Base-by-base conservation (phyloP, 495 filamentous ascomycete species). In the Talaromyces ruber region DNA sequence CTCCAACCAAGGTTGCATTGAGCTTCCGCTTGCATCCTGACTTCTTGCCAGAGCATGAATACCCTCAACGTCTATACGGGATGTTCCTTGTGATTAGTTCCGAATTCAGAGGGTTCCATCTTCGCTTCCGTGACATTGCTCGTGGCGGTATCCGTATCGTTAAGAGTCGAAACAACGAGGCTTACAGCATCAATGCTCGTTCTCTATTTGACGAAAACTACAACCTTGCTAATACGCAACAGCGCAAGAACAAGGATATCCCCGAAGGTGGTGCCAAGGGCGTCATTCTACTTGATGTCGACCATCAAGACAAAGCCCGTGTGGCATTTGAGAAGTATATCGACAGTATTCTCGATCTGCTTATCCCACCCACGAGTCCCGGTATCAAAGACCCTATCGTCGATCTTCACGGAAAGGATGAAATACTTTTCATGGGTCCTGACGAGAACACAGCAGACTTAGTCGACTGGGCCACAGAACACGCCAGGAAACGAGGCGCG, bases 211-310 rank as follows among this genome's bases (percentile, higher is more conserved):
- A 98, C 64, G 94, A 98, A 76, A 98, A 98, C 75, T 98, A 98
- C 75, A 93, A 93, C 63, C 85, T 98, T 63, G 94, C 94, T 64
- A 98, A 94, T 74, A 98, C 94, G 0, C 94, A 98, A 74, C 95
- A 98, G 79, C 90, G 95, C 68, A 98, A 98, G 84, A 98, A 98
- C 81, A 98, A 98, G 79, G 94, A 98, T 68, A 98, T 98, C 47
- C 94, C 94, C n/a, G 94, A 98, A 80, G 94, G 94, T 59, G 94
- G 94, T 61, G 94, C 93, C 59, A 98, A 98, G 79, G 94, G 94
- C 74, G 94, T 98, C 56, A 93, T 98, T 60, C 86, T 98, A 30
- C 84, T 98, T 29, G 93, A 98, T 75, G 86, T 91, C 34, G 84
- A 90, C 65, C 92, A 97, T 72, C 94, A 98, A 73, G 91, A 97